Evolutionary conservation across 306 rosid species (phyloP), one percentile per base, ranked within the genome.

Genomic region (Quercus agrifolia): DNA sequence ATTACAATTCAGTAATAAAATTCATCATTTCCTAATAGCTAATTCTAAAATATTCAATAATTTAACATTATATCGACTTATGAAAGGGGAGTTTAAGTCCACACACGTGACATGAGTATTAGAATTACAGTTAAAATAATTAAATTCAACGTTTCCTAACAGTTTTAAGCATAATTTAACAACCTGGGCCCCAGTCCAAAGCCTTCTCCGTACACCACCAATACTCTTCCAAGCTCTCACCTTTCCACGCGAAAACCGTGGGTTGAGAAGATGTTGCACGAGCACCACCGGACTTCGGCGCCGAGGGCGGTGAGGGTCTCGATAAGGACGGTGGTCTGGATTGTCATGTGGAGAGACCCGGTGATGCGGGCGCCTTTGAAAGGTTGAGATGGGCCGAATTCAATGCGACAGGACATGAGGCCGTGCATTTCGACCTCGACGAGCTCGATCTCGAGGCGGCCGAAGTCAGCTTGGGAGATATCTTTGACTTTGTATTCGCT

Each of bases 351-450:
- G n/a, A 95, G 98, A 1, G 98, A 95, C 7, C 99, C 99, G 15
- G 97, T 95, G 89, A 95, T 95, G 5, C 17, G 81, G 7, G 97
- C 94, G 0, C 98, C 99, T 71, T 95, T 92, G 80, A 95, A 91
- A 14, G 99, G 99, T 27, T 89, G 90, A 0, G 97, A 57, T 0
- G 96, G 86, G 0, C 98, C 99, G 80, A 78, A 95, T 23, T 95
- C 98, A 0, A 81, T 2, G 0, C 98, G 87, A 74, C 83, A 88
- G 2, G 98, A 7, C 64, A 91, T 86, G 54, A 95, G 93, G 0
- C 99, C 98, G 0, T 97, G 98, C 99, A 95, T 95, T 85, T 95
- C 98, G 1, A 95, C 94, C 86, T 95, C 98, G 19, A 97, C 99
- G 2, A 95, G 92, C 61, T 92, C 97, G 68, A 95, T 76, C 73